Evolutionary conservation across 2,329 filamentous ascomycete species (phyloP), one percentile per base, ranked within the genome.

Genomic region (Amauroascus verrucosus): DNA sequence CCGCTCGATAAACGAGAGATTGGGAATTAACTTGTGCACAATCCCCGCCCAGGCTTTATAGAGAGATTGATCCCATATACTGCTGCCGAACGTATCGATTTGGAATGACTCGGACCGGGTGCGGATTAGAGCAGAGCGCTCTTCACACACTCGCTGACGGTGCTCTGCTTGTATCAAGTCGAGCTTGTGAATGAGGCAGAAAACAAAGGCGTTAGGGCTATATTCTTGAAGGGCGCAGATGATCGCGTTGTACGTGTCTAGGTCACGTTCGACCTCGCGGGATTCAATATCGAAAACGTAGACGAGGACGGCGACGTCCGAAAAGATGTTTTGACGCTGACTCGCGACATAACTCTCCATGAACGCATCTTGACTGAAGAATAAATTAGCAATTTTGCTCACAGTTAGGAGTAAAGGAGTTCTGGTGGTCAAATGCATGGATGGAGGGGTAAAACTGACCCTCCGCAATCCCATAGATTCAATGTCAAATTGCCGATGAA

Each of bases 281-380:
- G 88, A 95, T 69, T 97, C 93, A 61, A 97, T 94, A 68, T 98
- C 93, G 72, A 98, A 98, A 69, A 98, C 93, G 75, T 98, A 98
- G 70, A 98, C 97, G 55, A 98, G 81, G 49, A 97, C 93, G 48
- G 90, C 91, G 57, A 96, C 93, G 67, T 93, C 91, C 65, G 85
- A 88, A 74, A 98, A 98, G 70, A 98, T 91, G 72, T 97, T 93
- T 53, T 88, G 84, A 56, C 93, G 87, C 73, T 97, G 93, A 64
- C 94, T 88, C 14, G 87, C 90, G 57, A 98, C 84, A 74, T 97
- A 98, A 70, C 95, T 96, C 67, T 97, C 93, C 78, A 95, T 95
- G 67, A 98, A 98, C 35, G 91, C 91, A 71, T 97, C 93, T 75
- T 98, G 93, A 55, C 91, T 85, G 7, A 37, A 40, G 13, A 6